Base-by-base conservation (phyloP, 1,284 basidiomycete genomes). In the Irpex sp. region DNA sequence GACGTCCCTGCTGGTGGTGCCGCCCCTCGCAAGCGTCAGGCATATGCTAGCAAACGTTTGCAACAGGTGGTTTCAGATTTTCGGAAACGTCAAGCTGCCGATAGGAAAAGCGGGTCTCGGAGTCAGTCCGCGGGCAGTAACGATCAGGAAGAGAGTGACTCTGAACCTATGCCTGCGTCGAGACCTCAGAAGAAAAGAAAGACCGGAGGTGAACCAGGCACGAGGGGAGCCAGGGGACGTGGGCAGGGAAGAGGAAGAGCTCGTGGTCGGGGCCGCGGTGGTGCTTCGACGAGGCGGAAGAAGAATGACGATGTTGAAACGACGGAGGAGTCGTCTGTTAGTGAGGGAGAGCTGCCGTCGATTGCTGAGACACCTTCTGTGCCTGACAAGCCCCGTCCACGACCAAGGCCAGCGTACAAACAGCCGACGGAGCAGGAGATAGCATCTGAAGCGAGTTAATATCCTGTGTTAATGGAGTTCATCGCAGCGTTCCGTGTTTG, bases 51-150 rank as follows among this genome's bases (percentile, higher is more conserved):
- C 74, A 96, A 94, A 74, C 85, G 97, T 4, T 79, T 99, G 66
- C 94, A 98, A 73, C 83, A 93, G 66, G 94, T 98, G 3, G 92
- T 98, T 59, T 85, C 90, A 58, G 89, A 91, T 63, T 96, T 93
- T 74, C 82, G 93, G 60, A 86, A 86, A 70, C 81, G 82, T 59
- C 81, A 76, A 61, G 73, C 66, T 9, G 70, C 68, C 58, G 57
- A 59, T 51, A 70, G 64, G 59, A 67, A 64, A 63, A 38, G 7
- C 60, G 58, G n/a, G 26, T 62, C 58, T 6, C 62, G 59, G 59
- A 68, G 57, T 11, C 17, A 34, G 17, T 40, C 38, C 3, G 44
- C 61, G 17, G 60, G 51, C 6, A 38, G 63, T 36, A 62, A 48
- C 11, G 69, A 66, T 6, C 61, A 62, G 15, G 69, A 69, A 7